Evolutionary conservation across 163 green algal genomes (phyloP).

Genomic region (Scenedesmus sp.): DNA sequence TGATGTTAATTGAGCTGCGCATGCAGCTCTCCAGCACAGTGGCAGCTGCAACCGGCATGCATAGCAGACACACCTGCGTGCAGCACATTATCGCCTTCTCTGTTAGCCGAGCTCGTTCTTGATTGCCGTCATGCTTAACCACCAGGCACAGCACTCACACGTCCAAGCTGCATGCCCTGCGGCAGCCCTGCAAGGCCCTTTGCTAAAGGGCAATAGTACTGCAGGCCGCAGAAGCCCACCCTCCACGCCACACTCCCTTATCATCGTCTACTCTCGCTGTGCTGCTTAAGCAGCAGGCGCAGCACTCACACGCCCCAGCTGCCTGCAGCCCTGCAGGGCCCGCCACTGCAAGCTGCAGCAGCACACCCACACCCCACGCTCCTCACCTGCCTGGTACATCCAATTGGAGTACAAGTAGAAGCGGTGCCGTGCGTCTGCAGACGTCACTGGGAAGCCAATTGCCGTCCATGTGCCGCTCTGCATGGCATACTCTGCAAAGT

Average conservation of each 20-base stretch:
- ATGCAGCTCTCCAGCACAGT: background rate
- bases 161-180: background rate
- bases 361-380: background rate
- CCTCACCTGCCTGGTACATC: conserved; percentile 69
- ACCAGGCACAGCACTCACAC: background rate
- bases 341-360: too few relatives aligned
- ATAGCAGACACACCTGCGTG: background rate
- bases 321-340: background rate
- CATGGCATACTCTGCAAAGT: conserved; percentile 82
- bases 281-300: background rate
- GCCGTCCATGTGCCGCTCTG: conserved; percentile 76
- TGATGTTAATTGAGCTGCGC: too few relatives aligned
- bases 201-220: too few relatives aligned
- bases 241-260: background rate
- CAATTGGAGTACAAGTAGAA: conserved; percentile 76
- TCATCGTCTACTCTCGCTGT: background rate
- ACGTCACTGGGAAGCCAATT: conserved; percentile 70
- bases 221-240: background rate
- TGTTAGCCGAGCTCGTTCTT: background rate
- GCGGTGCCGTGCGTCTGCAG: conserved; percentile 50
- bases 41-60: background rate
- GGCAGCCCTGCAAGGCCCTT: background rate
- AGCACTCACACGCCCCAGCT: too few relatives aligned
- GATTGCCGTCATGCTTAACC: background rate
- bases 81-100: background rate